Base-by-base conservation (phyloP, 2,329 filamentous ascomycete species). In the Sporothrix schenckii region DNA sequence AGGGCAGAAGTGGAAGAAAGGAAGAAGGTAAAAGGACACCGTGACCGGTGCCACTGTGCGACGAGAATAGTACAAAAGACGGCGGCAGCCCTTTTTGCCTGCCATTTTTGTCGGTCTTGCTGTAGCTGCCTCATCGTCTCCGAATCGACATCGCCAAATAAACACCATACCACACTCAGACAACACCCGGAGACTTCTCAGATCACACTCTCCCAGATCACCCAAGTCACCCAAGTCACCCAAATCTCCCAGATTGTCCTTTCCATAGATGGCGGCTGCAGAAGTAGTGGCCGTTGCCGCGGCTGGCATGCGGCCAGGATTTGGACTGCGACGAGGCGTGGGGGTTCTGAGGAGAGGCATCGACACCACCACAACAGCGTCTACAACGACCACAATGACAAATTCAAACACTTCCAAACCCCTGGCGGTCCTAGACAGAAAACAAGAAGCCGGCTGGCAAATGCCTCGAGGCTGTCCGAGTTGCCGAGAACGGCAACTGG, bases 271-370 rank as follows among this genome's bases (percentile, higher is more conserved):
- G 72, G 70, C 63, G 19, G 65, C 69, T n/a, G 24, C 68, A 14
- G 27, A 71, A 58, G 60, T 54, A 24, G 63, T 47, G 44, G 44
- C 44, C 7, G 63, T 66, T 44, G 52, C 69, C 49, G 61, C 49
- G n/a, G 61, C 70, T 52, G 67, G 70, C 53, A 69, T 71, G 69
- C 69, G 69, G 19, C 69, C 70, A 13, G 66, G 66, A 44, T 71
- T 66, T 49, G 66, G 60, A 39, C 6, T 68, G 52, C 39, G 34
- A 30, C 56, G 70, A 30, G 41, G 60, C 56, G 61, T 58, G 24
- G 60, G 66, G 58, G 52, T 47, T 53, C 58, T 30, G 27, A 61
- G 65, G 39, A 69, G 52, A 53, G 21, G 21, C 19, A 21, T 19
- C 41, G 10, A 34, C 27, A 50, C 19, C 19, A 21, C 63, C 2